These are phyloP conservation scores for Aureobasidium namibiae DNA, from an alignment of 2,329 filamentous ascomycete genomes.

Conservation along the genomic window DNA sequence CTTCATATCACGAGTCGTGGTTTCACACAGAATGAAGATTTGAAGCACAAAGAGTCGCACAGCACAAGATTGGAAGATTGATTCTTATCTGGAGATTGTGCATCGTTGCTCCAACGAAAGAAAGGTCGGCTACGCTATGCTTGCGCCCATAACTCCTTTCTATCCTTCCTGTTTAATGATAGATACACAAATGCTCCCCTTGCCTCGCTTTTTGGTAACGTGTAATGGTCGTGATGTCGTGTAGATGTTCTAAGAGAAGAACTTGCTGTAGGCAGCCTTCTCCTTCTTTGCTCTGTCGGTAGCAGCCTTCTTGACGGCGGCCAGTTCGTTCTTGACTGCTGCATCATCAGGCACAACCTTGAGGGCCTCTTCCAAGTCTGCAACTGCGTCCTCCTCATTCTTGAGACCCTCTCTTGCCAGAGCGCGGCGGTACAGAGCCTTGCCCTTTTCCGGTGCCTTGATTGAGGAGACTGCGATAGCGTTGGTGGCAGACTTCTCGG, in stretches of 20 bases:
- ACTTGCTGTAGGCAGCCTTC: constrained; percentile 87
- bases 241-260: constrained; percentile 49
- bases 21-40: neutral
- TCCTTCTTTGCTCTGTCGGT: constrained; percentile 73
- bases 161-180: neutral
- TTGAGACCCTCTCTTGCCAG: constrained; percentile 67
- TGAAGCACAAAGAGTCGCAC: too few species aligned
- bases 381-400: constrained; percentile 69
- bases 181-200: neutral
- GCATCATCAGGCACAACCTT: constrained; percentile 57
- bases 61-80: neutral
- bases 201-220: neutral
- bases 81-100: neutral
- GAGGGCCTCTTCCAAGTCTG: constrained; percentile 35
- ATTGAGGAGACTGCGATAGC: constrained; percentile 61
- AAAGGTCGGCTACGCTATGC: neutral
- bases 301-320: constrained; percentile 67
- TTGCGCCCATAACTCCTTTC: neutral
- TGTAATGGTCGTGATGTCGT: constrained; percentile 12
- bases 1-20: neutral
- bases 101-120: neutral
- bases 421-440: constrained; percentile 79
- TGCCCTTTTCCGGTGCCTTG: constrained; percentile 72
- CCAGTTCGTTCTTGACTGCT: constrained; percentile 66
- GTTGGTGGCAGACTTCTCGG: constrained; percentile 58